phyloP scores from a whole-genome alignment of 352 stramenopile genomes.

The Blastocystis sp. region DNA sequence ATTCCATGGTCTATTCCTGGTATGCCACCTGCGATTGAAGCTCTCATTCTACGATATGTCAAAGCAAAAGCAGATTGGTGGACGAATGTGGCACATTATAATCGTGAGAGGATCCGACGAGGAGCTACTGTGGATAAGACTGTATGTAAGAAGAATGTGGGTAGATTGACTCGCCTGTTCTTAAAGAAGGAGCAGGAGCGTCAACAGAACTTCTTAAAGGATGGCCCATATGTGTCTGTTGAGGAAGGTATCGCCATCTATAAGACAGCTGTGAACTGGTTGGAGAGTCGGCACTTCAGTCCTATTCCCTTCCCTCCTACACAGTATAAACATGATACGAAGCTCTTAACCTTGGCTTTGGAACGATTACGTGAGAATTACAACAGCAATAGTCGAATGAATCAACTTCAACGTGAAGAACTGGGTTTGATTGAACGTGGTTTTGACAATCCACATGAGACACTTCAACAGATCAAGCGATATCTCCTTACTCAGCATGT shows the following conservation, averaged over 20 bases:
- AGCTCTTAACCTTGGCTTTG: constrained; percentile 95
- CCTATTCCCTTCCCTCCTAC: constrained; percentile 97
- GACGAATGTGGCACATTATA: constrained; percentile 99
- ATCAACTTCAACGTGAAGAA: constrained; percentile 93
- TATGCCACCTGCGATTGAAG: constrained; percentile 95
- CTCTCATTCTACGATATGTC: constrained; percentile 99
- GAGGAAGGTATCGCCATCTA: constrained; percentile 99
- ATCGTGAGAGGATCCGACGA: constrained; percentile 96
- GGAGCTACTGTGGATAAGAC: constrained; percentile 98
- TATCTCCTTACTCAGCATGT: constrained; percentile 95
- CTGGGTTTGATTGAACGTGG: constrained; percentile 88
- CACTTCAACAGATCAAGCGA: constrained; percentile 94
- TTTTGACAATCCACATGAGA: constrained; percentile 98
- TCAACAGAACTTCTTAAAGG: constrained; percentile 99
- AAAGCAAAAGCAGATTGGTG: constrained; percentile 96
- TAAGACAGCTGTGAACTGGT: constrained; percentile 97
- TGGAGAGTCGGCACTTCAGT: constrained; percentile 96
- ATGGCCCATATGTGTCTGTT: constrained; percentile 91
- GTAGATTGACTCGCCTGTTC: constrained; percentile 92
- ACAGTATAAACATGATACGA: constrained; percentile 99
- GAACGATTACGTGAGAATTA: constrained; percentile 98
- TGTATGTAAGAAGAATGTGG: constrained; percentile 97
- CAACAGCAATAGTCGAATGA: constrained; percentile 89
- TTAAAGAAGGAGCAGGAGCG: constrained; percentile 98
- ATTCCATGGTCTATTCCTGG: constrained; percentile 99